Base-by-base conservation (phyloP, 768 basidiomycete species). In the Phaffia australis region DNA sequence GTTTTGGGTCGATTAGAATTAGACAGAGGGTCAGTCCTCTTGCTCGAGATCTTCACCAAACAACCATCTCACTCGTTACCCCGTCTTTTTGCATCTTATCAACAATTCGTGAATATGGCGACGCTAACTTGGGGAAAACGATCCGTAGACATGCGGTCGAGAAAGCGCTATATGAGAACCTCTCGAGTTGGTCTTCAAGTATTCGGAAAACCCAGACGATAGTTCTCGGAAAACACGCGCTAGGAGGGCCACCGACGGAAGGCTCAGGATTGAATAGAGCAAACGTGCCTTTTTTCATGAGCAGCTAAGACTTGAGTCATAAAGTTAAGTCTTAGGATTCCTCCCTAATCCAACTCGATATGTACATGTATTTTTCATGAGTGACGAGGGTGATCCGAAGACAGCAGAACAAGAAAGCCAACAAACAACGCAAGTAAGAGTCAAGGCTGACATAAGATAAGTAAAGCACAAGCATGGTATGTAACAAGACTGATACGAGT, bases 1-100 rank as follows among this genome's bases (percentile, higher is more conserved):
- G 91, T 95, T 49, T 84, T 88, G 48, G 92, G 92, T 82, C 81
- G 89, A 63, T 80, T 99, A 19, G 90, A 98, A 73, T 80, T 99
- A 49, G 92, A 94, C 71, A 80, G 85, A 74, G 85, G 90, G 77
- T 78, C 52, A 71, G 77, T 72, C 19, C 21, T 0, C 19, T n/a
- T n/a, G n/a, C 54, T 11, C 29, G 30, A 1, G 8, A 15, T 9
- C 30, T 23, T 15, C 49, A 23, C 35, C 11, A 11, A 42, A 42
- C 35, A 11, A 42, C 25, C 27, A 15, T 18, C 30, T 50, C 30
- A 5, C 48, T 46, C 49, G 3, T 21, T 42, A 4, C 21, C 47
- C 46, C 35, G 27, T 42, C 46, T 48, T 50, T 25, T 19, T 4
- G 14, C 35, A 16, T 3, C 49, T 11, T 46, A 1, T 25, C 21